Evolutionary conservation across 345 rosid species (phyloP), one percentile per base, ranked within the genome.

Genomic region (Populus tremula): DNA sequence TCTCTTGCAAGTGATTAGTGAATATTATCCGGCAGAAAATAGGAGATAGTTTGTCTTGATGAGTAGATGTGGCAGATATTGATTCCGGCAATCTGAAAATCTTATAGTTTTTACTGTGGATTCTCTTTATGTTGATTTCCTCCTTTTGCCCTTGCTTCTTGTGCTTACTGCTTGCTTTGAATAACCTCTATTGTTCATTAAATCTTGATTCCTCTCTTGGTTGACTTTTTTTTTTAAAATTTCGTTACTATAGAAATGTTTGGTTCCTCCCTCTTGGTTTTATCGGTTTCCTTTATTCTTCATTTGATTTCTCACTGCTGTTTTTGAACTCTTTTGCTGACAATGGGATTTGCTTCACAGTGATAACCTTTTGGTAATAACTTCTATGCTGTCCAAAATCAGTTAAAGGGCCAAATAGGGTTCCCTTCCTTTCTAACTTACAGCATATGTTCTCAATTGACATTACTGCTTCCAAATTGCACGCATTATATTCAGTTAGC

Each of bases 1-100:
- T 21, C 47, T 18, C 45, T 21, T 21, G 38, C 62, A 65, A 45
- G 61, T 74, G 45, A 31, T 45, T 45, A 12, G 41, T 65, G 29
- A 12, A 65, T 64, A 35, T 27, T 68, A 27, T 68, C 54, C 38
- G 66, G 7, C 2, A 53, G 67, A 35, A 36, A 67, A 10, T 67
- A 36, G 68, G 36, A 54, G 64, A 35, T 47, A 6, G 47, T 69
- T 77, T 20, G 47, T 45, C 50, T 66, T 75, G 78, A 66, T 36
- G 56, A 72, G 47, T 39, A 47, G 31, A 27, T n/a, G 53, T 8
- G 21, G 71, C 31, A 35, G 21, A 11, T 66, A 25, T n/a, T 74
- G 69, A 50, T 27, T 38, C 53, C 62, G 8, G 20, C 63, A 47
- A 12, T 43, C 59, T 47, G 47, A 31, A 54, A 56, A 13, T 47